A percentile compares a stretch with the other conserved stretches of the same genome.
These are phyloP conservation scores for Poa annua DNA, from an alignment of 176 grass and related monocot species.

Conservation along the genomic window DNA sequence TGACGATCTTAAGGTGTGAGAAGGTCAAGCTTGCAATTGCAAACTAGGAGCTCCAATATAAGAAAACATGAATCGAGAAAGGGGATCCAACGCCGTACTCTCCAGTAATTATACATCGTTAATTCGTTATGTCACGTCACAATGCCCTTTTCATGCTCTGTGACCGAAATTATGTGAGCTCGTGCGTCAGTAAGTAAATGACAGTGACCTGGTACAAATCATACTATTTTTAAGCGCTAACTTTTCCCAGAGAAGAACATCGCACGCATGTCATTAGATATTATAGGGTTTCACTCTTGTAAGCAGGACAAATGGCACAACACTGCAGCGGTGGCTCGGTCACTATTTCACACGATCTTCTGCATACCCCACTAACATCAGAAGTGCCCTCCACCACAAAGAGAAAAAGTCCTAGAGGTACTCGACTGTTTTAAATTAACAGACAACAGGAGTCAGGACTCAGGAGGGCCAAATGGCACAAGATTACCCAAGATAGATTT, in stretches of 20 bases:
- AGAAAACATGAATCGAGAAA: no score
- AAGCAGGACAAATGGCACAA: slow-evolving; percentile 47
- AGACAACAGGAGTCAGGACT: neutral
- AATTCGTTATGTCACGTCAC: slow-evolving; percentile 28
- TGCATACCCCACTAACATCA: neutral
- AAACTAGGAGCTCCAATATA: neutral
- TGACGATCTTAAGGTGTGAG: slow-evolving; percentile 25
- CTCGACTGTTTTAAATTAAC: neutral
- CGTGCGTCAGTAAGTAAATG: slow-evolving; percentile 26
- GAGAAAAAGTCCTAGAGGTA: neutral
- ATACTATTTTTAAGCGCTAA: neutral
- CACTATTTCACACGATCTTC: neutral
- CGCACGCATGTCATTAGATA: neutral
- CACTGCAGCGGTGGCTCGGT: neutral
- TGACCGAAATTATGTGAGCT: slow-evolving; percentile 35
- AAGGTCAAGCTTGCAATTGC: slow-evolving; percentile 28
- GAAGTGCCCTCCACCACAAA: neutral
- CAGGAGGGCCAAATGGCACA: slow-evolving; percentile 47
- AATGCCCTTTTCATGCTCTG: slow-evolving; percentile 26
- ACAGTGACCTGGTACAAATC: slow-evolving; percentile 25
- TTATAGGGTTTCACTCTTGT: neutral
- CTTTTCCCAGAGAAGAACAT: slow-evolving; percentile 33
- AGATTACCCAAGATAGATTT: neutral
- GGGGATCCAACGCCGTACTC: no score
- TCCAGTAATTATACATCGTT: neutral